Base-by-base conservation (phyloP, 805 yeast species). In the Maudiozyma barnettii region DNA sequence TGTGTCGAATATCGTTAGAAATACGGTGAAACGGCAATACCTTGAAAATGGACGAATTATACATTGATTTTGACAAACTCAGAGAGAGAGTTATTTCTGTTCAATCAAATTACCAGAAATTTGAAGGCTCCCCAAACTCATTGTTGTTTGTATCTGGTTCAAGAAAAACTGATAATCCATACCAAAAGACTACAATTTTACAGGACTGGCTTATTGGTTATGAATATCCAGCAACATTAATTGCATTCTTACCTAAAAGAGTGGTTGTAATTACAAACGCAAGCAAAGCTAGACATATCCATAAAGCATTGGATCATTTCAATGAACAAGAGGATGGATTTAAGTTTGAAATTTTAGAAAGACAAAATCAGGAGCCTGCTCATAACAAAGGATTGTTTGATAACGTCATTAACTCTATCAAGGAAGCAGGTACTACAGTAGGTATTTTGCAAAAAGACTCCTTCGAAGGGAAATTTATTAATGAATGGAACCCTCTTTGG, bases 141-240 rank as follows among this genome's bases (percentile, higher is more conserved):
- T 54, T 84, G 30, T 58, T 88, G 50, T 77, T 86, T 41, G 78
- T 86, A 13, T 82, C 84, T 42, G 98, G 97, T 12, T 84, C 95
- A 7, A 72, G 86, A 40, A 89, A 87, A 61, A 93, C 85, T 50
- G 91, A 84, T 53, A 84, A 88, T 63, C 95, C 95, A 43, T 89
- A 87, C 66, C 88, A 84, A 61, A 87, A 87, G 66, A 82, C 95
- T 12, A 81, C 95, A 1, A 82, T 84, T 41, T 67, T 90, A 42
- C 97, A 90, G 63, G 84, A 81, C 45, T 91, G 98, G 98, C 70
- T 91, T 46, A 69, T 91, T 43, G 96, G 97, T 4, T 91, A 90
- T 63, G 98, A 93, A 63, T 91, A 91, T 61, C 95, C 95, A n/a
- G 93, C 93, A 44, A 89, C 97, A 1, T 80, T 81, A 29, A 67